Evolutionary conservation across 106 monocot species (phyloP), one percentile per base, ranked within the genome.

Genomic region (Allium cepa): DNA sequence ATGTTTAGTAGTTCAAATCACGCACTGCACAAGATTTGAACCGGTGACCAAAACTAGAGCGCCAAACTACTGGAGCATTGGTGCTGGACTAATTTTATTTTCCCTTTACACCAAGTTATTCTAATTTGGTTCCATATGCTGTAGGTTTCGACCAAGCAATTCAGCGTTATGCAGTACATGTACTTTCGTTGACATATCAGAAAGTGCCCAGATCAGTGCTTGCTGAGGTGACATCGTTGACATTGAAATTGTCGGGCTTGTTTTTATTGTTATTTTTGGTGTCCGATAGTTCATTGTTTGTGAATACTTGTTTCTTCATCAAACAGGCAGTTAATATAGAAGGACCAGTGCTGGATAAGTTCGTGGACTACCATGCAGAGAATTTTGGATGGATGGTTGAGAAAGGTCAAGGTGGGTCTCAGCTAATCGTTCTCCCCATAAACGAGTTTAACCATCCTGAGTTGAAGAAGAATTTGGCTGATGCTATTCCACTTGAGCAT

Each of bases 391-490:
- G 97, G 96, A 71, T 56, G 45, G 17, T 97, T 10, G 92, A 97
- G 79, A 86, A 80, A 60, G 80, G 81, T 3, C 57, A 75, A n/a
- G 78, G 72, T 10, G 79, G 76, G 3, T 59, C 73, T 0, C 95
- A 80, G 58, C 60, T 92, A 49, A 76, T 90, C 57, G 84, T 80
- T 51, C 80, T 99, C 10, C 92, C 97, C 14, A 75, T 69, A 15
- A 90, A 71, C 27, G 97, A 99, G 74, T 90, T 85, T 75, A 99
- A 99, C 75, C 92, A 92, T 47, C 92, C 92, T 0, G 92, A 87
- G 66, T 77, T 99, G 53, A 87, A 90, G 78, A 97, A 87, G 79
- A 99, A 83, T 56, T 59, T 63, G 16, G 80, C 73, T 46, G 97
- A 92, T 11, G 67, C 69, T 12, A 78, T 92, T 15, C 88, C 92